Evolutionary conservation across 441 rosid species (phyloP).

Genomic region (Breynia disticha): DNA sequence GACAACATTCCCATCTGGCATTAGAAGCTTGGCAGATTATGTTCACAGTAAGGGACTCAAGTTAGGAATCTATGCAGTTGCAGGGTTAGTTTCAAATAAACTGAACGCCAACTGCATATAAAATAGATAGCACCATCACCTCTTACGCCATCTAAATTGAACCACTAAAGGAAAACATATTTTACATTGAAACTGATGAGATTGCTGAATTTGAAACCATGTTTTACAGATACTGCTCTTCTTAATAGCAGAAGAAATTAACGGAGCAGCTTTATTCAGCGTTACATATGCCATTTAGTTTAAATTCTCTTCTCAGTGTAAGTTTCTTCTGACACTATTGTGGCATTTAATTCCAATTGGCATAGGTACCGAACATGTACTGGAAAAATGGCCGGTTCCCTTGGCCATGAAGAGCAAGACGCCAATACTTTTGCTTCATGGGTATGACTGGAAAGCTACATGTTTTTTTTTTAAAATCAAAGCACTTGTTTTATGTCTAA

Average conservation of each 20-base stretch:
- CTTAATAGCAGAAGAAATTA: neutral
- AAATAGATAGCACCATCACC: no score
- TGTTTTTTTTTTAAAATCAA: neutral
- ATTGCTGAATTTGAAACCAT: no score
- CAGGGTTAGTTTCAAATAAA: conserved; percentile 21
- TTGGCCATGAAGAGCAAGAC: conserved; percentile 34
- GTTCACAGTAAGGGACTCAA: conserved; percentile 38
- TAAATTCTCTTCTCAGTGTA: no score
- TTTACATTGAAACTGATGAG: neutral
- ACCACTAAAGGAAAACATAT: no score
- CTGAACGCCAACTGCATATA: neutral
- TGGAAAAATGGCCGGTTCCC: conserved; percentile 29
- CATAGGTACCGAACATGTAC: conserved; percentile 17
- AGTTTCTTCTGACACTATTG: neutral
- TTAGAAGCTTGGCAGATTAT: conserved; percentile 33
- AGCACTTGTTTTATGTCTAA: neutral
- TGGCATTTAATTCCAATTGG: neutral
- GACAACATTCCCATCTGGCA: conserved; percentile 31
- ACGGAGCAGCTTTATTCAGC: neutral
- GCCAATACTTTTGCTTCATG: conserved; percentile 37
- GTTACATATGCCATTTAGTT: no score
- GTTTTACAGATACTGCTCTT: no score
- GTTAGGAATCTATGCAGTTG: conserved; percentile 37
- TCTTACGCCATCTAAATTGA: no score
- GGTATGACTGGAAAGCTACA: conserved; percentile 13